Evolutionary conservation across 345 rosid genomes (phyloP).

Genomic region (Schrenkiella parvula): DNA sequence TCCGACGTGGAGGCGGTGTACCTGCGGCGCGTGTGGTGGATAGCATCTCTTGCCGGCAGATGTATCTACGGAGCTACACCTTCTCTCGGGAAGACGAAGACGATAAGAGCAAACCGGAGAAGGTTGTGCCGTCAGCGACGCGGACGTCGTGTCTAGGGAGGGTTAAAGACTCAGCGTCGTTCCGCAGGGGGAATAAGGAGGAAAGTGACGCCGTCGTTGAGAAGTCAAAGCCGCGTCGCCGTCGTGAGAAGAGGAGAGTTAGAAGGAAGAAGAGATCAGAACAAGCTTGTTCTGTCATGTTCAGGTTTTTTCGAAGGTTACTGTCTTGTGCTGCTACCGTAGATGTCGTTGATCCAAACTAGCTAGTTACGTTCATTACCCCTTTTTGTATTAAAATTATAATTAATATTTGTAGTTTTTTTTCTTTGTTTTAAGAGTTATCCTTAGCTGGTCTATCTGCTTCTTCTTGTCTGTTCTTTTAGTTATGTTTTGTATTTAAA

Average conservation of each 20-base stretch:
- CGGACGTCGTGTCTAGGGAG: constrained; percentile 41
- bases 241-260: constrained; percentile 40
- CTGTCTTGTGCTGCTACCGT: constrained; percentile 43
- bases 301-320: constrained; percentile 41
- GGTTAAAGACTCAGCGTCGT: constrained; percentile 30
- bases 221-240: constrained; percentile 38
- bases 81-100: constrained; percentile 57
- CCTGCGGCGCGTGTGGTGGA: constrained; percentile 53
- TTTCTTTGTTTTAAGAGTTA: neutral
- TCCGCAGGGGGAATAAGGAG: constrained; percentile 14
- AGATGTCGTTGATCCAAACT: constrained; percentile 40
- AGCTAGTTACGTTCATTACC: neutral
- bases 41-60: constrained; percentile 78
- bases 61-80: constrained; percentile 79
- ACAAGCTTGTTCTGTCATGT: constrained; percentile 45
- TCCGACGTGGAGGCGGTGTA: constrained; percentile 28
- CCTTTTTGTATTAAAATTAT: neutral
- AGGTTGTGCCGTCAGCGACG: neutral
- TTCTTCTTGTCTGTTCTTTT: neutral
- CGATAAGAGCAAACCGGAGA: constrained; percentile 13
- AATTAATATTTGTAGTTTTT: neutral
- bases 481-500: constrained; percentile 5
- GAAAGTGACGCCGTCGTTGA: constrained; percentile 18
- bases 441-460: neutral
- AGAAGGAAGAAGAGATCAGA: constrained; percentile 47